These are phyloP conservation scores for Phaeosphaeria sp. DNA, from an alignment of 2,329 filamentous ascomycete species.

Conservation along the genomic window DNA sequence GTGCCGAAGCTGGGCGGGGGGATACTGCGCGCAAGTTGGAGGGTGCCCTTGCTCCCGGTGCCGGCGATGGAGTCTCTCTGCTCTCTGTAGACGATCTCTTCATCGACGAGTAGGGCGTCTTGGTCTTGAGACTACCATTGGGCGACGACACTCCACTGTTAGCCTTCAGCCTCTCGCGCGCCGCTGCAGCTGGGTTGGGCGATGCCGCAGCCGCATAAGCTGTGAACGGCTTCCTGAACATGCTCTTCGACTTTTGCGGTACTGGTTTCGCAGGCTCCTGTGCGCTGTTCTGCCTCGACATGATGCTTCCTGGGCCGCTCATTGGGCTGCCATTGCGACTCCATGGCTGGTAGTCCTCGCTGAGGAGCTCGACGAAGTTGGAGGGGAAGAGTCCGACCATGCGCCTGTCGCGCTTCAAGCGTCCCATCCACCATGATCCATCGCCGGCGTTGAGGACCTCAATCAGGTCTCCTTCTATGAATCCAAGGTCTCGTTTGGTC, in stretches of 20 bases:
- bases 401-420: slow-evolving; percentile 85
- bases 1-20: slow-evolving; percentile 45
- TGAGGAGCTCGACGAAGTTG: slow-evolving; percentile 93
- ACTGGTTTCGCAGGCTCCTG: slow-evolving; percentile 55
- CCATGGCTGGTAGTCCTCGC: slow-evolving; percentile 80
- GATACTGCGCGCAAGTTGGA: slow-evolving; percentile 49
- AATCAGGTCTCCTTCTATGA: slow-evolving; percentile 96
- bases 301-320: slow-evolving; percentile 47
- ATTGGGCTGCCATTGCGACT: slow-evolving; percentile 64
- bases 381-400: slow-evolving; percentile 94
- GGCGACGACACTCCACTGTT: slow-evolving; percentile 35
- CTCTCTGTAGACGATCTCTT: slow-evolving; percentile 52
- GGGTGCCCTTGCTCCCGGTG: slow-evolving; percentile 25
- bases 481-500: slow-evolving; percentile 93
- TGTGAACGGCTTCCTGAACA: slow-evolving; percentile 69
- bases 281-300: slow-evolving; percentile 59
- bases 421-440: slow-evolving; percentile 97
- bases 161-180: slow-evolving; percentile 43
- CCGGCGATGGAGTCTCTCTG: slow-evolving; percentile 40
- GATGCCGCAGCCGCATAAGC: slow-evolving; percentile 60
- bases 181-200: slow-evolving; percentile 51
- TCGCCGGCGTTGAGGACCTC: slow-evolving; percentile 98
- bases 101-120: slow-evolving; percentile 59
- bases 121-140: slow-evolving; percentile 47
- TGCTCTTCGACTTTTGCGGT: slow-evolving; percentile 59